Percentiles rank a stretch among this genome's conserved stretches.
These are phyloP conservation scores for Tetracladium setigerum DNA, from an alignment of 495 filamentous ascomycete genomes.

Conservation along the genomic window DNA sequence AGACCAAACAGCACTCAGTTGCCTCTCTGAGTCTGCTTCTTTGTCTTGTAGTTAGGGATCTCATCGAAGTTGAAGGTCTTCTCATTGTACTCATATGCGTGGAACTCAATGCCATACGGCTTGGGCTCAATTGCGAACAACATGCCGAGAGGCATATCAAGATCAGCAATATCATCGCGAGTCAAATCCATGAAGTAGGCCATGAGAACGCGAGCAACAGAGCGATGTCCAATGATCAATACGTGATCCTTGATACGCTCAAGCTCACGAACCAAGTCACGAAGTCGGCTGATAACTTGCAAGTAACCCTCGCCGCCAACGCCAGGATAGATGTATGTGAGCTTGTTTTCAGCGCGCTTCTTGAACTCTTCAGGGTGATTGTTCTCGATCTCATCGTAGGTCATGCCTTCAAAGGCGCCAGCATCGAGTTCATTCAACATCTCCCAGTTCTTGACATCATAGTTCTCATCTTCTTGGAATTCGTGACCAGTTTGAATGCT, in stretches of 20 bases:
- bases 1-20: too few relatives aligned
- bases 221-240: conserved; percentile 82
- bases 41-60: conserved; percentile 63
- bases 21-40: conserved; percentile 16
- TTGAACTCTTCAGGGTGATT: conserved; percentile 70
- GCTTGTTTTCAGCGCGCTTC: conserved; percentile 69
- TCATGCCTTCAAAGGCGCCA: conserved; percentile 87
- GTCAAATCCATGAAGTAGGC: conserved; percentile 92
- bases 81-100: conserved; percentile 83
- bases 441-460: conserved; percentile 93
- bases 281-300: conserved; percentile 90
- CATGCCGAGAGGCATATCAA: conserved; percentile 88
- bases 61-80: conserved; percentile 72
- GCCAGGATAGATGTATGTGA: conserved; percentile 90
- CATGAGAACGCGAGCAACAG: conserved; percentile 82
- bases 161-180: conserved; percentile 80
- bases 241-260: conserved; percentile 96
- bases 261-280: conserved; percentile 93
- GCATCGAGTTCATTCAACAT: conserved; percentile 97
- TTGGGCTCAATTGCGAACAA: conserved; percentile 93
- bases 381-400: conserved; percentile 78
- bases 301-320: conserved; percentile 94
- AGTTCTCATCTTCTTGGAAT: conserved; percentile 91
- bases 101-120: conserved; percentile 95
- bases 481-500: conserved; percentile 75